Conservation (phyloP, 805 yeast species). For the Cyberlindnera americana region DNA sequence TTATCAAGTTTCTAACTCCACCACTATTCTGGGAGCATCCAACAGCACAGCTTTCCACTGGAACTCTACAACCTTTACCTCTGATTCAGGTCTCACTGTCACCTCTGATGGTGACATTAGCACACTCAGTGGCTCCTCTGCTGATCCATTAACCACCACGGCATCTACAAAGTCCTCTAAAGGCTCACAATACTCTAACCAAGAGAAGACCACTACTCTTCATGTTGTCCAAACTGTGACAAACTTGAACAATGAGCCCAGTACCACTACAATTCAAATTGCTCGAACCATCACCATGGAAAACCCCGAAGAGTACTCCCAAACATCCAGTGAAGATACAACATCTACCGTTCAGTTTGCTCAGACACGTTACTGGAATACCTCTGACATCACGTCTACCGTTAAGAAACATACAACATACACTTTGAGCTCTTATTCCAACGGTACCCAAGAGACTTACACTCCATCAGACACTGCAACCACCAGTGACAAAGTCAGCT, state of each 20-base stretch:
- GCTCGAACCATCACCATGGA: background rate
- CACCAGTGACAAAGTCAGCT: background rate
- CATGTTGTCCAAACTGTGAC: background rate
- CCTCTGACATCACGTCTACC: background rate
- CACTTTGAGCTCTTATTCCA: background rate
- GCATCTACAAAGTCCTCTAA: no score
- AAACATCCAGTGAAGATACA: background rate
- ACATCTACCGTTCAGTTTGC: background rate
- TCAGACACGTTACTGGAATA: constrained; percentile 2
- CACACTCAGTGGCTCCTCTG: background rate
- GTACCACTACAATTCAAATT: background rate
- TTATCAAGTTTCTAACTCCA: background rate
- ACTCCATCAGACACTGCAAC: background rate
- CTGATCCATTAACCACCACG: background rate
- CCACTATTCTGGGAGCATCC: background rate
- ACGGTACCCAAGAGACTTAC: constrained; percentile 3
- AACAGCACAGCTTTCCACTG: background rate
- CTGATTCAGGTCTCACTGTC: background rate
- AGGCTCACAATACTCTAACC: no score
- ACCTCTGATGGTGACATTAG: background rate
- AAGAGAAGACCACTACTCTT: background rate
- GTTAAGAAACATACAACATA: no score
- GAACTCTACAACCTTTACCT: no score
- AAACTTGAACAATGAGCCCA: background rate
- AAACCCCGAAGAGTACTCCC: background rate